Evolutionary conservation across 768 basidiomycete species (phyloP), one percentile per base, ranked within the genome.

Genomic region (Leccinum disarticulatum): DNA sequence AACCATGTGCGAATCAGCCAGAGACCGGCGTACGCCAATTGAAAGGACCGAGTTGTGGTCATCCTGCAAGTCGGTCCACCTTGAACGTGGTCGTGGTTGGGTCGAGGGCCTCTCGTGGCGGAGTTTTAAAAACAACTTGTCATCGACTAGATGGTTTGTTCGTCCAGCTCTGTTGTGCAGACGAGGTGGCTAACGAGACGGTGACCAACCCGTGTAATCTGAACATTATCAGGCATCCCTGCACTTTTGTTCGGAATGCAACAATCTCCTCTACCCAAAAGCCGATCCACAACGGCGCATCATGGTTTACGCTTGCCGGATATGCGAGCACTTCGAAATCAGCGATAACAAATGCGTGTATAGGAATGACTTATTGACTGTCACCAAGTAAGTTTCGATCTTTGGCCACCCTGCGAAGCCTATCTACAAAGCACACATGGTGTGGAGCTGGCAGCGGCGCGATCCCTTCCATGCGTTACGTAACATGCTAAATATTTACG

Each of bases 161-260:
- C 57, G 35, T 56, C 38, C 25, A 54, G 48, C 52, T 60, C 56
- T 55, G 28, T 54, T 47, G 33, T 55, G 38, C 31, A 17, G 43
- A 55, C 48, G 52, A 33, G 30, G 41, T 36, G 46, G 50, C 72
- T 74, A 38, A 73, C 55, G 30, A 52, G 36, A 22, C 33, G 14
- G 50, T 51, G 3, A 51, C 60, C 56, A 28, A 61, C 54, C 8
- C 35, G 7, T 43, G 25, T 58, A 22, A 19, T 28, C 17, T 41
- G 19, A 43, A 19, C 15, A 8, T 27, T 15, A 43, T 19, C 59
- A 93, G 91, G 87, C 91, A 11, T 90, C 90, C 2, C 84, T 96
- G 30, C 87, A 91, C 65, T 96, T 96, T 76, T 96, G 94, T 68
- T 87, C 86, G 41, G 94, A 96, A 80, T 96, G 94, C 80, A 95